These are phyloP conservation scores for Cadophora sp. DNA, from an alignment of 2,329 filamentous ascomycete genomes.

Conservation along the genomic window DNA sequence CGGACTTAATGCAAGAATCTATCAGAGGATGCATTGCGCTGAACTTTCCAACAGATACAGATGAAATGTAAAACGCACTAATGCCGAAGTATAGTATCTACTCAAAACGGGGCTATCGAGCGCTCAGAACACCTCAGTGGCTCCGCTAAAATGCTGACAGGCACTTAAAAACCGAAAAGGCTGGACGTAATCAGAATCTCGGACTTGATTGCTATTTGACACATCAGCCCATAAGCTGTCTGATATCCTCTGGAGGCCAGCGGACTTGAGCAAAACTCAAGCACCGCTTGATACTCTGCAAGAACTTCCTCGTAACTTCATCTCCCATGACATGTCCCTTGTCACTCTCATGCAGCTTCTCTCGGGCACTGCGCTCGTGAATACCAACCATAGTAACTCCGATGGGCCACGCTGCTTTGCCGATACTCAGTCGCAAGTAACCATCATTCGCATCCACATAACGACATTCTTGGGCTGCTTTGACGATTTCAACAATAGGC, in stretches of 20 bases:
- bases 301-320: constrained; percentile 91
- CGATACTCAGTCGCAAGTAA: constrained; percentile 90
- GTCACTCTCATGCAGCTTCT: constrained; percentile 89
- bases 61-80: background rate
- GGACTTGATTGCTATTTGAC: constrained; percentile 4
- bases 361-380: constrained; percentile 92
- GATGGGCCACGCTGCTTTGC: constrained; percentile 97
- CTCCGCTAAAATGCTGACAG: background rate
- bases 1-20: background rate
- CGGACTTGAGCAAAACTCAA: constrained; percentile 95
- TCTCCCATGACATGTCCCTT: constrained; percentile 97
- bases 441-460: constrained; percentile 98
- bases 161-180: background rate
- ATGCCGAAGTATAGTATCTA: background rate
- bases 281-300: constrained; percentile 97
- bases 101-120: no score
- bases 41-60: background rate
- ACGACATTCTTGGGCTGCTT: constrained; percentile 84
- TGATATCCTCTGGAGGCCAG: constrained; percentile 91
- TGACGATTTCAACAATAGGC: constrained; percentile 89
- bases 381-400: constrained; percentile 99
- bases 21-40: background rate
- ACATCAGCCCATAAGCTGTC: constrained; percentile 84
- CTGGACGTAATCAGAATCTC: background rate
- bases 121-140: no score